These are phyloP conservation scores for Hordeum pubiflorum DNA, from an alignment of 202 grass and related monocot genomes.

Conservation along the genomic window DNA sequence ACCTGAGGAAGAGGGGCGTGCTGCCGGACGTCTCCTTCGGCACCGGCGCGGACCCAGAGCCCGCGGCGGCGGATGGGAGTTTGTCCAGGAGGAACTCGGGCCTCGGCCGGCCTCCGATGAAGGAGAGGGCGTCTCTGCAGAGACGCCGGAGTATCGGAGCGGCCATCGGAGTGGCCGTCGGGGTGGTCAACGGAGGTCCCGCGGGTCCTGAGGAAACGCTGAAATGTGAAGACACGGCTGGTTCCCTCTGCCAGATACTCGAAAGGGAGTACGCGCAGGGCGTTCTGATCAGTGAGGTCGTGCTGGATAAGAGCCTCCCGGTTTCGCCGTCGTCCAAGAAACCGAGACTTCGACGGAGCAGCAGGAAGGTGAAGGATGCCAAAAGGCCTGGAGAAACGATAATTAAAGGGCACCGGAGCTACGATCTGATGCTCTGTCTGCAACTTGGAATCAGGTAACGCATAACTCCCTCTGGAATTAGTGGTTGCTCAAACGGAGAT, in stretches of 20 bases:
- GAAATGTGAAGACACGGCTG: conserved; percentile 31
- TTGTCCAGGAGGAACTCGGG: conserved; percentile 36
- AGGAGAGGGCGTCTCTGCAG: conserved; percentile 57
- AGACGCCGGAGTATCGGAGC: conserved; percentile 93
- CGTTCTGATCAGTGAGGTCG: conserved; percentile 85
- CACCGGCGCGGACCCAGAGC: background rate
- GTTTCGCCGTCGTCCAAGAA: conserved; percentile 56
- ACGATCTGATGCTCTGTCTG: conserved; percentile 96
- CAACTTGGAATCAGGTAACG: conserved; percentile 92
- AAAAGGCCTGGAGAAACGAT: conserved; percentile 81
- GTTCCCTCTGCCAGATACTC: conserved; percentile 38
- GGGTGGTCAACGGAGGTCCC: background rate
- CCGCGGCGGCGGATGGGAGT: background rate
- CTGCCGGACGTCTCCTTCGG: conserved; percentile 44
- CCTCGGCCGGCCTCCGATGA: conserved; percentile 29
- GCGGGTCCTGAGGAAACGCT: background rate
- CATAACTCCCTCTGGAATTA: background rate
- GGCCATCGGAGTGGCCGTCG: conserved; percentile 68
- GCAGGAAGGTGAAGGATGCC: conserved; percentile 62
- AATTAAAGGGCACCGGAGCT: conserved; percentile 92
- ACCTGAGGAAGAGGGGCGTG: conserved; percentile 64
- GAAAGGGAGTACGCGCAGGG: conserved; percentile 98
- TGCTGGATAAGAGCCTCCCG: conserved; percentile 50
- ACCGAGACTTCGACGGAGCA: conserved; percentile 56
- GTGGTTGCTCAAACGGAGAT: too few relatives aligned